A percentile compares a stretch with the other conserved stretches of the same genome.
These are phyloP conservation scores for Sarcocystis neurona DNA, from an alignment of 169 alveolate species.

Conservation along the genomic window DNA sequence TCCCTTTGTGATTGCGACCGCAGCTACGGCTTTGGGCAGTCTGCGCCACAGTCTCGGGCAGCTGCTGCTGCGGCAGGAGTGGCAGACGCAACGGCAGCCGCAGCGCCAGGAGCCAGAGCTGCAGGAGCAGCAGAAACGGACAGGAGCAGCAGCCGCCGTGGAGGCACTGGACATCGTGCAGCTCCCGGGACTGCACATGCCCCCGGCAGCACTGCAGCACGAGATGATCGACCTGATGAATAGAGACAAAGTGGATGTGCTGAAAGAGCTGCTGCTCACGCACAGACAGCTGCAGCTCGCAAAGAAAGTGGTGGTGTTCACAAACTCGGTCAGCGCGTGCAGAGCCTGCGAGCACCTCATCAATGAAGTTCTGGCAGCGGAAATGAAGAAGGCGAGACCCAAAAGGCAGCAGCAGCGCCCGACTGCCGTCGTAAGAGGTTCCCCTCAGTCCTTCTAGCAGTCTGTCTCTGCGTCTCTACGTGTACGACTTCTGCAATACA, in stretches of 20 bases:
- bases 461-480: not conserved
- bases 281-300: slow-evolving; percentile 39
- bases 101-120: too few species aligned
- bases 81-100: too few species aligned
- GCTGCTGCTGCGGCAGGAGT: slow-evolving; percentile 36
- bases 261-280: slow-evolving; percentile 39
- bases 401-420: not conserved
- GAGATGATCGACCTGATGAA: slow-evolving; percentile 57
- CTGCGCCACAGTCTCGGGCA: slow-evolving; percentile 54
- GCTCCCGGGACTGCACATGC: not conserved
- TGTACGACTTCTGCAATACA: not conserved
- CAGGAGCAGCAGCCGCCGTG: too few species aligned
- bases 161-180: not conserved
- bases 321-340: slow-evolving; percentile 59
- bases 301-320: slow-evolving; percentile 50
- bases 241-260: slow-evolving; percentile 40
- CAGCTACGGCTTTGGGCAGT: too few species aligned
- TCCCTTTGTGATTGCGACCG: too few species aligned
- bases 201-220: slow-evolving; percentile 48
- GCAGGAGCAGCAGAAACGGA: too few species aligned
- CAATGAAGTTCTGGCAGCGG: not conserved
- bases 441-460: not conserved
- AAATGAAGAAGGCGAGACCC: not conserved
- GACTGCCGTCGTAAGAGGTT: not conserved
- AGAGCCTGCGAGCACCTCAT: slow-evolving; percentile 48